Percentiles rank a stretch among this genome's conserved stretches.
Conservation (phyloP, 2,329 filamentous ascomycete species). For the Stagonosporopsis cucurbitacearum region DNA sequence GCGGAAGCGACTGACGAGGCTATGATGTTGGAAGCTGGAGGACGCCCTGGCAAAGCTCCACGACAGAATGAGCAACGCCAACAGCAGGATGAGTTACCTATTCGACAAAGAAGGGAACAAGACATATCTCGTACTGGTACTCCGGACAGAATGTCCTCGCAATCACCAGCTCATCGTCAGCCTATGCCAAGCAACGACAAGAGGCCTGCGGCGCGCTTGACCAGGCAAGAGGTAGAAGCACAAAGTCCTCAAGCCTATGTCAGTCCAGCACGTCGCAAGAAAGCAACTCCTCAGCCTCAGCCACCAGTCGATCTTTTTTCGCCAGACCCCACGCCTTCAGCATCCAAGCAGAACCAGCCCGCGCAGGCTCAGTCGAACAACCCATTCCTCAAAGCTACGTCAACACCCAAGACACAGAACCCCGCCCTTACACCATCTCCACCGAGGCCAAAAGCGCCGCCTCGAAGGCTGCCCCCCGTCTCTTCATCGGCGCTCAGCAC, state of each 20-base stretch:
- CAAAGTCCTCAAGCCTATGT: conserved; percentile 84
- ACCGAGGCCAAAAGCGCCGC: conserved; percentile 57
- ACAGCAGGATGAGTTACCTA: conserved; percentile 28
- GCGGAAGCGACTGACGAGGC: conserved; percentile 62
- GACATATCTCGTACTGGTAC: conserved; percentile 33
- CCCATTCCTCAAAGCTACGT: conserved; percentile 44
- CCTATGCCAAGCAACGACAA: conserved; percentile 38
- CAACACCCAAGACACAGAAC: conserved; percentile 38
- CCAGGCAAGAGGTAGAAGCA: conserved; percentile 76
- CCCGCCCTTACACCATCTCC: conserved; percentile 51
- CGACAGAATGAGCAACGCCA: conserved; percentile 38
- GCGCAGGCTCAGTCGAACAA: conserved; percentile 49
- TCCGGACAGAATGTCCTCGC: conserved; percentile 48
- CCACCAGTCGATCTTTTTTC: conserved; percentile 65
- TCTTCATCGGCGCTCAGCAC: conserved; percentile 72
- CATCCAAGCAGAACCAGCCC: conserved; percentile 37
- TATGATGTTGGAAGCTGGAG: conserved; percentile 75
- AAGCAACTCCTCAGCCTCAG: conserved; percentile 59
- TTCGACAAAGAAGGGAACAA: conserved; percentile 35
- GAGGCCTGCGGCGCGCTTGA: conserved; percentile 66
- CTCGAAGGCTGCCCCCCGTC: conserved; percentile 69
- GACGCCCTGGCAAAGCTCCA: conserved; percentile 58
- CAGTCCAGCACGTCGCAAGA: conserved; percentile 82
- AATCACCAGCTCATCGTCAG: conserved; percentile 49
- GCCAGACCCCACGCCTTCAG: conserved; percentile 35